Evolutionary conservation across 441 rosid genomes (phyloP).

Genomic region (Erysimum cheiri): DNA sequence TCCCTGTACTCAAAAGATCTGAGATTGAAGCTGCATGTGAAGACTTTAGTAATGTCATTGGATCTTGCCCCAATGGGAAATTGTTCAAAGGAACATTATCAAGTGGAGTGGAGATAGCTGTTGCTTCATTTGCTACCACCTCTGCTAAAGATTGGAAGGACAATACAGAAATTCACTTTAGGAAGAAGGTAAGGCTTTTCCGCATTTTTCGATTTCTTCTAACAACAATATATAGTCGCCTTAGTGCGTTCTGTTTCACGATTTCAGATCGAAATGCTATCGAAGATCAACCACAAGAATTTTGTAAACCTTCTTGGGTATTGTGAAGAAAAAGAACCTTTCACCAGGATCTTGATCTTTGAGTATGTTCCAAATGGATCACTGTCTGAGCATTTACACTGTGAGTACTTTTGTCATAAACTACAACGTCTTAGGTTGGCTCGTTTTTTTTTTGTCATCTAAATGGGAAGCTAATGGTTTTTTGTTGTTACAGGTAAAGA

Average conservation of each 20-base stretch:
- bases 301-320: conserved; percentile 69
- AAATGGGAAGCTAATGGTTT: neutral
- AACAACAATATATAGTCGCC: neutral
- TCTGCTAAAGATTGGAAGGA: conserved; percentile 64
- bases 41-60: conserved; percentile 74
- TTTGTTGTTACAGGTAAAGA: conserved; percentile 55
- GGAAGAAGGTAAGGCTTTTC: conserved; percentile 53
- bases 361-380: conserved; percentile 81
- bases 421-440: neutral
- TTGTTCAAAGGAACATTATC: conserved; percentile 76
- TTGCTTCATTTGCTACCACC: conserved; percentile 51
- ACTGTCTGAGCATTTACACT: conserved; percentile 70
- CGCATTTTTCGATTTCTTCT: neutral
- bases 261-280: conserved; percentile 57
- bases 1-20: conserved; percentile 63
- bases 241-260: conserved; percentile 31
- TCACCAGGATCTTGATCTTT: conserved; percentile 79
- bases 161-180: conserved; percentile 59
- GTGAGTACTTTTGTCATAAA: conserved; percentile 48
- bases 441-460: neutral
- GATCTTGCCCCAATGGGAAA: conserved; percentile 59
- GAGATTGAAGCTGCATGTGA: conserved; percentile 78
- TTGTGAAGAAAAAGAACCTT: conserved; percentile 66
- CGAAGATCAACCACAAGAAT: conserved; percentile 66
- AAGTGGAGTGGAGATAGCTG: conserved; percentile 70